Evolutionary conservation across 805 yeast genomes (phyloP), one percentile per base, ranked within the genome.

Genomic region (Yarrowia deformans): DNA sequence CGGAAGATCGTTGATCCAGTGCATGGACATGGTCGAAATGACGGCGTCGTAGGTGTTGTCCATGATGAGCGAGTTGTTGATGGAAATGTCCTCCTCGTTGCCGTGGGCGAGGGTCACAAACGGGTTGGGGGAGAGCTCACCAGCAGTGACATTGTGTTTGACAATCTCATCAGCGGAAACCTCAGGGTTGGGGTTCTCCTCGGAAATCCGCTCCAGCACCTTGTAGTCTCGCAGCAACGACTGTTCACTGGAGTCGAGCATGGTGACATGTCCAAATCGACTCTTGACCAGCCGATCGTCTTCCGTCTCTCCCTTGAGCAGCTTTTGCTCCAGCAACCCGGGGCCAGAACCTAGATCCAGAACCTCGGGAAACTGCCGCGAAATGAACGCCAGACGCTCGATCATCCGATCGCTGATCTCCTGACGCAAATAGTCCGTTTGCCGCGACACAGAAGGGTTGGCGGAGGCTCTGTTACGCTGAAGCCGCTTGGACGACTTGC

Each of bases 1-100:
- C 0, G 97, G 97, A n/a, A 91, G 82, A 73, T 91, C 93, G 74
- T 91, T 91, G 70, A 90, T 87, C 97, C 97, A 91, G 77, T 91
- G 97, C 75, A 91, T 75, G 29, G 90, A 84, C 72, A 90, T 77
- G 75, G 90, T 90, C 1, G 93, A 88, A 2, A 91, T 76, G 1
- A 91, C 90, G 3, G 92, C 90, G 76, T 90, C 93, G 74, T 84
- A 89, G 19, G 81, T 78, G 70, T 83, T 83, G 69, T 79, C 79
- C 73, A 87, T 83, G 23, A 5, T 77, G 69, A 70, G 43, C 63
- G 73, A 14, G 69, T 68, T 54, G 19, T 69, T 32, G 70, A 73
- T 63, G 18, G 56, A 48, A 12, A 63, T 63, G 8, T 71, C 58
- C 75, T 91, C 97, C 74, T 91, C 97, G 75, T 91, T 95, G 2